These are phyloP conservation scores for Mortierella sp. DNA, from an alignment of 371 early-diverging fungal genomes.

Conservation along the genomic window DNA sequence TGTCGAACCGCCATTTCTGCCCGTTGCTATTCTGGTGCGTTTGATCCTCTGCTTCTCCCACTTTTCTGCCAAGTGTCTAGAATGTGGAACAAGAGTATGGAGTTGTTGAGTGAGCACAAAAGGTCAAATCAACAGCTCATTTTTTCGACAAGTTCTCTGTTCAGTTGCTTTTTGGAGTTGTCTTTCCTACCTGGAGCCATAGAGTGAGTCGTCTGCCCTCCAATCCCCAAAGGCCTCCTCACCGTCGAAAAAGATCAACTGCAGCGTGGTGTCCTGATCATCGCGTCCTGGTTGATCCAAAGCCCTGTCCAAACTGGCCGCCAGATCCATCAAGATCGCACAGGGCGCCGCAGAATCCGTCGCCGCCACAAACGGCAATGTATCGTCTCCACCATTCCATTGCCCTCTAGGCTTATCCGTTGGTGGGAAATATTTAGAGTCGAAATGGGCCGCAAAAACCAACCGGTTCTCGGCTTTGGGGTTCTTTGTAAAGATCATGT, in stretches of 20 bases:
- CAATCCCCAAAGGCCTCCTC: conserved; percentile 94
- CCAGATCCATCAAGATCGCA: conserved; percentile 91
- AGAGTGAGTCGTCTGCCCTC: conserved; percentile 87
- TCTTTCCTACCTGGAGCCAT: conserved; percentile 88
- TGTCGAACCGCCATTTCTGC: conserved; percentile 38
- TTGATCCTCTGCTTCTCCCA: conserved; percentile 60
- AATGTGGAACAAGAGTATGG: neutral
- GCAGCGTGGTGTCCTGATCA: conserved; percentile 73
- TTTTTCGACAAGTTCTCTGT: neutral
- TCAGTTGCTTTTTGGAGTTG: neutral
- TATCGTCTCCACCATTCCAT: conserved; percentile 59
- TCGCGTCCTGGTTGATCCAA: conserved; percentile 43
- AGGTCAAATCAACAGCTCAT: conserved; percentile 2
- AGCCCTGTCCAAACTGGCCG: conserved; percentile 65
- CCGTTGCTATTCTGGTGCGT: conserved; percentile 42
- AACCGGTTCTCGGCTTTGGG: conserved; percentile 77
- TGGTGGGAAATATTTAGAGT: conserved; percentile 81
- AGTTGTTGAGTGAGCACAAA: neutral
- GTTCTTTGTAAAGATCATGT: conserved; percentile 91
- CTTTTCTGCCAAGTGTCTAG: conserved; percentile 64
- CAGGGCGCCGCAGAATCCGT: conserved; percentile 90
- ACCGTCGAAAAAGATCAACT: conserved; percentile 97
- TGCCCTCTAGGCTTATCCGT: neutral
- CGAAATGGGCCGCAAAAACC: conserved; percentile 94
- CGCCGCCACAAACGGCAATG: conserved; percentile 81